Evolutionary conservation across 2,329 filamentous ascomycete species (phyloP).

Genomic region (Rosellinia necatrix): DNA sequence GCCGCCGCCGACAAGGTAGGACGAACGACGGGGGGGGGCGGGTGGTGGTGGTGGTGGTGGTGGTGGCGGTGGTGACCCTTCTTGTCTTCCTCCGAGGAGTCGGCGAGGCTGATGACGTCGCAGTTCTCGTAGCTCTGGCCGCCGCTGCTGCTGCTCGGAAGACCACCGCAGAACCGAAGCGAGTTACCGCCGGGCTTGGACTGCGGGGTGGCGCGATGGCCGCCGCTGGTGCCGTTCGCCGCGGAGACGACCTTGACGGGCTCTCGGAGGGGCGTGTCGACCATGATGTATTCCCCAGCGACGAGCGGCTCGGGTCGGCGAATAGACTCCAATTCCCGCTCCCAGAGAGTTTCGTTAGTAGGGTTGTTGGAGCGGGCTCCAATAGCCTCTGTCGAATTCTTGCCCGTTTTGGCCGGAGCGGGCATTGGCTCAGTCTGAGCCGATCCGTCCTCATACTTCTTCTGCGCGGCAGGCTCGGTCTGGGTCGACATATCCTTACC

Average conservation of each 20-base stretch:
- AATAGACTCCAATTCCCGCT: conserved; percentile 17
- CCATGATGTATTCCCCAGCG: background rate
- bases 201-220: background rate
- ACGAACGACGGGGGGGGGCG: background rate
- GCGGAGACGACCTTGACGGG: background rate
- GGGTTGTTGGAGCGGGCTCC: background rate
- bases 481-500: no score
- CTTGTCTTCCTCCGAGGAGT: conserved; percentile 12
- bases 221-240: background rate
- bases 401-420: no score
- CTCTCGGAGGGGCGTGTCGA: conserved; percentile 10
- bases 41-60: no score
- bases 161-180: no score
- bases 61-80: no score
- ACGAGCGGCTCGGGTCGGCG: conserved; percentile 18
- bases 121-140: background rate
- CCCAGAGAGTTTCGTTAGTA: conserved; percentile 15
- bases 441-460: background rate
- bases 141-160: no score
- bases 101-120: conserved; percentile 3
- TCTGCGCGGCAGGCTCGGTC: no score
- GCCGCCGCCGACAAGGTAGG: conserved; percentile 9
- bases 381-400: background rate
- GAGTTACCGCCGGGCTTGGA: no score
- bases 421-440: conserved; percentile 4